Conservation (phyloP, 805 yeast genomes). For the Kurtzmaniella fragi region DNA sequence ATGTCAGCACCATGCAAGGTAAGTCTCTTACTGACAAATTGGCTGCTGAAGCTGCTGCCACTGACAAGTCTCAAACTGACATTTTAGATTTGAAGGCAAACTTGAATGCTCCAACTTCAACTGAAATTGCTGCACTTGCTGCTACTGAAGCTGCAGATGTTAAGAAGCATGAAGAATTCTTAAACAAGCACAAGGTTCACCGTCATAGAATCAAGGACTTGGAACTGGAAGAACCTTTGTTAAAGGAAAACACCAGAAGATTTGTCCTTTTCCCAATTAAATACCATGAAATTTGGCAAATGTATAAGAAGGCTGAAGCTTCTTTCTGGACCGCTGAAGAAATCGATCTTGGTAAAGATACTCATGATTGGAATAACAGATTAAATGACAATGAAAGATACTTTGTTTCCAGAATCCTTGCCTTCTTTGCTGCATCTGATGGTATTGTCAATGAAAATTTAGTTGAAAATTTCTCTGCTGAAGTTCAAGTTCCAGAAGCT, state of each 20-base stretch:
- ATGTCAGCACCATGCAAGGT: constrained; percentile 27
- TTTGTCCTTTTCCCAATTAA: constrained; percentile 94
- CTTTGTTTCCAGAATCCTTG: constrained; percentile 88
- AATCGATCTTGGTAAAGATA: constrained; percentile 90
- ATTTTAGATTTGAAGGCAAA: constrained; percentile 12
- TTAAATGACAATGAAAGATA: constrained; percentile 88
- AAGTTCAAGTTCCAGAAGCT: constrained; percentile 96
- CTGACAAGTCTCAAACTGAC: constrained; percentile 22
- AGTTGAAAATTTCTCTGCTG: constrained; percentile 96
- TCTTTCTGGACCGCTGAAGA: constrained; percentile 99
- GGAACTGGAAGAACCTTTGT: constrained; percentile 87
- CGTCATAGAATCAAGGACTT: constrained; percentile 67
- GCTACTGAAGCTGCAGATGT: constrained; percentile 18
- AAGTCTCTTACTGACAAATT: constrained; percentile 37
- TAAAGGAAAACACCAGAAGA: constrained; percentile 78
- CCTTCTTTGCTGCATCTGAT: constrained; percentile 98
- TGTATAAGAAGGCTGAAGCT: constrained; percentile 98
- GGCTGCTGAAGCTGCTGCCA: constrained; percentile 37
- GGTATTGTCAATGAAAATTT: constrained; percentile 97
- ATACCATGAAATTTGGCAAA: constrained; percentile 98
- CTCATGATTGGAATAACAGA: constrained; percentile 86
- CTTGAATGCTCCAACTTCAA: constrained; percentile 15
- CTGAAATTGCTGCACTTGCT: constrained; percentile 16
- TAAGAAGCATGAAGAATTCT: constrained; percentile 50
- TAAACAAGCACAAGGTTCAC: constrained; percentile 59